Percentiles rank a stretch among this genome's conserved stretches.
Conservation (phyloP, 2,329 filamentous ascomycete species). For the Fusarium anguioides region DNA sequence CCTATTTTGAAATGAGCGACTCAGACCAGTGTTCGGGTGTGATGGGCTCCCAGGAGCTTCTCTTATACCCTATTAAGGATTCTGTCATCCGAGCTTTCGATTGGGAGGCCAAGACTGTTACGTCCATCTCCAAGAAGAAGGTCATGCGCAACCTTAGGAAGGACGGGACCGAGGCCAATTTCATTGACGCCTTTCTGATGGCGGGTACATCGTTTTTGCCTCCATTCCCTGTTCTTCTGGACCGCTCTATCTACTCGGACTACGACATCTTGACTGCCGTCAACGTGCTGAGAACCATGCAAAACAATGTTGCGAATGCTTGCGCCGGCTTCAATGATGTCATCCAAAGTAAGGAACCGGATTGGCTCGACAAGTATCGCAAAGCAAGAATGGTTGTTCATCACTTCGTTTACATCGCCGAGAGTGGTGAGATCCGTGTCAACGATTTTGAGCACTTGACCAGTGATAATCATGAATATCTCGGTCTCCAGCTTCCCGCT, state of each 20-base stretch:
- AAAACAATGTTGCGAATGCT: slow-evolving; percentile 76
- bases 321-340: slow-evolving; percentile 86
- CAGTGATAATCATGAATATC: slow-evolving; percentile 86
- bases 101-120: slow-evolving; percentile 75
- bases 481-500: slow-evolving; percentile 88
- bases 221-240: slow-evolving; percentile 81
- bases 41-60: slow-evolving; percentile 84
- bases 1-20: slow-evolving; percentile 77
- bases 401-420: slow-evolving; percentile 85
- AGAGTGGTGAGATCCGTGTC: slow-evolving; percentile 80
- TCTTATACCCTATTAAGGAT: slow-evolving; percentile 86
- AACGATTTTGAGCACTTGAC: slow-evolving; percentile 80
- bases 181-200: slow-evolving; percentile 86
- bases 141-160: slow-evolving; percentile 79
- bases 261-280: slow-evolving; percentile 77
- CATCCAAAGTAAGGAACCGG: slow-evolving; percentile 73
- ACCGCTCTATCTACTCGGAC: slow-evolving; percentile 65
- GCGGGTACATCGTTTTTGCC: slow-evolving; percentile 83
- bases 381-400: slow-evolving; percentile 86
- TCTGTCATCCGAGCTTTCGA: slow-evolving; percentile 75
- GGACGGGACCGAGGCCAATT: too few species aligned
- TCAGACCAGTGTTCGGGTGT: slow-evolving; percentile 78
- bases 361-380: slow-evolving; percentile 88
- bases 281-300: slow-evolving; percentile 76
- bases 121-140: slow-evolving; percentile 71